Evolutionary conservation across 768 basidiomycete species (phyloP), one percentile per base, ranked within the genome.

Genomic region (Leccinum variicolor): DNA sequence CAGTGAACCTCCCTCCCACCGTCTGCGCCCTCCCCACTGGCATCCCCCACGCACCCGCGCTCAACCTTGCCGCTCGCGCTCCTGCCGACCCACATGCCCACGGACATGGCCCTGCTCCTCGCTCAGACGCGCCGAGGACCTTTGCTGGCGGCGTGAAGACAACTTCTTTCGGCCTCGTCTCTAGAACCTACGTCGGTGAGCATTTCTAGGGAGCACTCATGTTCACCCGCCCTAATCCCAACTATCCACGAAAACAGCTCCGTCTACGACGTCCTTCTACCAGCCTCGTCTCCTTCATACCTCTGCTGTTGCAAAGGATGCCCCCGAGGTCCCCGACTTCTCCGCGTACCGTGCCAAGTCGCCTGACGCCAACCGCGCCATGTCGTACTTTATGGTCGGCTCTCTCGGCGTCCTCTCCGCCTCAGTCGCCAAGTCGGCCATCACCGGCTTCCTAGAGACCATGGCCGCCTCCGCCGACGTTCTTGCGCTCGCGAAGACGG

Each of bases 401-500:
- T 82, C 93, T 43, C 82, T 98, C 67, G 97, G 97, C 69, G 83
- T 97, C 68, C 84, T 99, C 74, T 87, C 92, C 61, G 97, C 96
- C 55, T 93, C 93, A 19, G 92, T 85, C 58, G 95, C 95, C 66
- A 96, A 98, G 78, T 92, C 93, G 31, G 86, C 88, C 64, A 87
- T 98, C 63, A 84, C 92, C 60, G 95, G 96, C 74, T 95, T 98
- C 77, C 80, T 99, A 59, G 84, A 89, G 69, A 94, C 93, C 62
- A 96, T 99, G 94, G 83, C 92, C 53, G 97, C 97, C 23, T 96
- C 94, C 39, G 94, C 96, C 34, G 97, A 99, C 71, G 96, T 99
- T 53, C 86, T 98, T 66, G 97, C 97, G 51, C 82, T 98, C 63
- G 97, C 97, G 60, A 98, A 98, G 79, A 92, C 98, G 60, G 97